Conservation (phyloP, 1,284 basidiomycete genomes). For the Sanghuangporus baumii region DNA sequence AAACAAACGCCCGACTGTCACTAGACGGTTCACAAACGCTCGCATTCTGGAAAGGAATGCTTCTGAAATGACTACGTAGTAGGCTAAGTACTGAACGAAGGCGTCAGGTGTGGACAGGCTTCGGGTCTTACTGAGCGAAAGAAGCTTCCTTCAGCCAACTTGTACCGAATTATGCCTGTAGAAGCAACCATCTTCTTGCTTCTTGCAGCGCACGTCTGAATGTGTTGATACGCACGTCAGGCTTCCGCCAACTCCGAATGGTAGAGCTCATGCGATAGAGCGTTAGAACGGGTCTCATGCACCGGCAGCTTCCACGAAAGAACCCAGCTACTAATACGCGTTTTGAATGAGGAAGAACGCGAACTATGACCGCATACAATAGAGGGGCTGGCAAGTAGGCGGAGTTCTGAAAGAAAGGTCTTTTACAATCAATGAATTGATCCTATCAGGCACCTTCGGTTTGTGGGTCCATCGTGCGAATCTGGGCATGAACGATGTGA, state of each 20-base stretch:
- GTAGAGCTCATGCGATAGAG: neutral
- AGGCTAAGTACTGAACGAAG: no score
- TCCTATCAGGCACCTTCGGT: no score
- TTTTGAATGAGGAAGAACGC: neutral
- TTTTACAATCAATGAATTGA: no score
- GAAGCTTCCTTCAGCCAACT: neutral
- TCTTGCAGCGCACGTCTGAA: neutral
- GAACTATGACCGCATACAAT: neutral
- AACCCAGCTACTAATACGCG: neutral
- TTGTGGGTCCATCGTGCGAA: neutral
- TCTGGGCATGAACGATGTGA: neutral
- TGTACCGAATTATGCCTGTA: neutral
- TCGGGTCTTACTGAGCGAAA: neutral
- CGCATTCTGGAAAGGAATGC: no score
- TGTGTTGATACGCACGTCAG: neutral
- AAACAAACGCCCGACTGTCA: no score
- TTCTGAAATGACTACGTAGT: no score
- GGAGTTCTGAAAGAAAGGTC: no score
- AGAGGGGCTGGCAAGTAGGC: neutral
- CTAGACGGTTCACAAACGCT: no score
- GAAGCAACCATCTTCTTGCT: neutral
- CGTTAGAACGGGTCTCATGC: neutral
- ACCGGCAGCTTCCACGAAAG: neutral
- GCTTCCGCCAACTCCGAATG: neutral
- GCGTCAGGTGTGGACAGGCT: neutral